These are phyloP conservation scores for Cyclostephanos invisitatus DNA, from an alignment of 108 stramenopile species.

Conservation along the genomic window DNA sequence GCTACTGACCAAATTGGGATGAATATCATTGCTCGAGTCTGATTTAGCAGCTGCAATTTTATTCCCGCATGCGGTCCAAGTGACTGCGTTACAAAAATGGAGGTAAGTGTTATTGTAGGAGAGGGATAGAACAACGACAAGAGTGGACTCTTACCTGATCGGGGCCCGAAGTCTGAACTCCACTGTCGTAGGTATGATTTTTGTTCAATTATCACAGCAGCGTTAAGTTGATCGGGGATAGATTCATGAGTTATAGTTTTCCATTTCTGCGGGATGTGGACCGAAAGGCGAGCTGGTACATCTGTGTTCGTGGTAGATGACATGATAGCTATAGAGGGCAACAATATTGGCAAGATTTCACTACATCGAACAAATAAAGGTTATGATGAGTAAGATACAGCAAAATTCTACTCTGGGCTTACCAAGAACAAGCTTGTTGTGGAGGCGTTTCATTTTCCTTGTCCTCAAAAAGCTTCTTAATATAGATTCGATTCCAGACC, in stretches of 20 bases:
- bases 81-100: conserved; percentile 2
- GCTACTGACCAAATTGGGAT: background rate
- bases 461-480: conserved; percentile 63
- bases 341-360: background rate
- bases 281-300: conserved; percentile 6
- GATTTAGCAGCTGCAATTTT: conserved; percentile 15
- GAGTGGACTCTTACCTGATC: conserved; percentile 15
- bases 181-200: conserved; percentile 15
- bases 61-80: conserved; percentile 20
- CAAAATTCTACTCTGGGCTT: conserved; percentile 22
- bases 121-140: background rate
- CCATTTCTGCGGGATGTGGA: conserved; percentile 26
- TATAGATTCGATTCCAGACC: conserved; percentile 37
- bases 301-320: conserved; percentile 22
- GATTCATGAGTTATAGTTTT: conserved; percentile 11
- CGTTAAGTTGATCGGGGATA: background rate
- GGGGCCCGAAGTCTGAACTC: conserved; percentile 19
- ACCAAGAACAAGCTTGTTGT: conserved; percentile 78
- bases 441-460: conserved; percentile 61
- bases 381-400: background rate
- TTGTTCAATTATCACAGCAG: background rate
- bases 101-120: background rate
- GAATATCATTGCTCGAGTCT: background rate
- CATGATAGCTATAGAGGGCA: conserved; percentile 40
- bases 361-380: background rate